phyloP scores from a whole-genome alignment of 1,284 basidiomycete genomes.

The Leucoagaricus sp. region DNA sequence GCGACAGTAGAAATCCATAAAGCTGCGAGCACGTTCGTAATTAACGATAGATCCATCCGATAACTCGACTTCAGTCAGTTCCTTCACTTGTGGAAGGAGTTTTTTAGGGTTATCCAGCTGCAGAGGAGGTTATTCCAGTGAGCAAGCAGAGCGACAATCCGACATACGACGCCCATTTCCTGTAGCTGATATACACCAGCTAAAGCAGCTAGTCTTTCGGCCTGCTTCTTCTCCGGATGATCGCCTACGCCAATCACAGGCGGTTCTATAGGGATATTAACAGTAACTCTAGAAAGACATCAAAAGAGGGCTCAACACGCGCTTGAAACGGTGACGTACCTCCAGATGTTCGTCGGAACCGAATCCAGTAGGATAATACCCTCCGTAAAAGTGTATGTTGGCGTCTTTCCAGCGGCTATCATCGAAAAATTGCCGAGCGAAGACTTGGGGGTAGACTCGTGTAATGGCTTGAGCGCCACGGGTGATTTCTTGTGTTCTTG shows the following conservation, averaged over 20 bases:
- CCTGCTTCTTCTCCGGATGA: conserved; percentile 62
- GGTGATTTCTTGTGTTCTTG: conserved; percentile 31
- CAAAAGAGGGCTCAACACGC: neutral
- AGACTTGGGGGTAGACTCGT: conserved; percentile 36
- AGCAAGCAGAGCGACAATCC: conserved; percentile 16
- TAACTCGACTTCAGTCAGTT: conserved; percentile 41
- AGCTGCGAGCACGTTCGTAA: conserved; percentile 81
- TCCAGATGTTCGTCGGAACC: conserved; percentile 30
- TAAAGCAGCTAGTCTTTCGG: conserved; percentile 76
- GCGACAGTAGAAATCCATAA: conserved; percentile 95
- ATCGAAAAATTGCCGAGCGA: conserved; percentile 40
- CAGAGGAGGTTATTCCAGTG: conserved; percentile 1
- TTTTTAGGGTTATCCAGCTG: conserved; percentile 36
- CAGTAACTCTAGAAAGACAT: conserved; percentile 43
- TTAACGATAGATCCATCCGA: conserved; percentile 69
- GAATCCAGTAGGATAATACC: conserved; percentile 30
- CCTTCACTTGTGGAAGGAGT: conserved; percentile 27
- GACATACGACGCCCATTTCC: conserved; percentile 52
- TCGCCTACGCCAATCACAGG: conserved; percentile 65
- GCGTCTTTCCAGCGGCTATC: conserved; percentile 28
- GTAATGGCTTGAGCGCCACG: conserved; percentile 29
- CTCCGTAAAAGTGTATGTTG: conserved; percentile 35
- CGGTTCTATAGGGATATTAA: conserved; percentile 41
- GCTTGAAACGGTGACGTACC: conserved; percentile 26
- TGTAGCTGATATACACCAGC: conserved; percentile 74